These are phyloP conservation scores for Fragilaria crotonensis DNA, from an alignment of 108 stramenopile genomes.

Conservation along the genomic window DNA sequence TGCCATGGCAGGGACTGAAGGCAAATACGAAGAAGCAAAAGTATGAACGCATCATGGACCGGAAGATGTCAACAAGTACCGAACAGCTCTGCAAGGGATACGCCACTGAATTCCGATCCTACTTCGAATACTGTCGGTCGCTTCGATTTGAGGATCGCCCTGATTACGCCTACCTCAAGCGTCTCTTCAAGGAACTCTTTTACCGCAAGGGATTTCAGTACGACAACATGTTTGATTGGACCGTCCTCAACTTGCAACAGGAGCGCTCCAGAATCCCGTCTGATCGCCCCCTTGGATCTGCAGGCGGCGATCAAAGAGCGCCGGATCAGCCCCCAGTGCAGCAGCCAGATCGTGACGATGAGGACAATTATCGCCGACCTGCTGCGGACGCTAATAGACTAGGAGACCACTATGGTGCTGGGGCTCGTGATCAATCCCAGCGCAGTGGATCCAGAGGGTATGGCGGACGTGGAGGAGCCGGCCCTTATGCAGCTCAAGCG, in stretches of 20 bases:
- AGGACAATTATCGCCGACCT: too few species aligned
- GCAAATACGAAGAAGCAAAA: constrained; percentile 99
- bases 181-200: constrained; percentile 94
- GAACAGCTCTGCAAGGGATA: constrained; percentile 99
- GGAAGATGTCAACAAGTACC: constrained; percentile 97
- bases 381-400: too few species aligned
- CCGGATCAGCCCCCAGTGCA: too few species aligned
- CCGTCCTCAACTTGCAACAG: constrained; percentile 91
- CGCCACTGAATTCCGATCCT: constrained; percentile 98
- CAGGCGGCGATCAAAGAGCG: too few species aligned
- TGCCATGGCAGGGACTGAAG: constrained; percentile 99
- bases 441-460: not conserved
- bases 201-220: constrained; percentile 98
- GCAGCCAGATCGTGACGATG: too few species aligned
- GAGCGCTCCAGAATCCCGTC: constrained; percentile 74
- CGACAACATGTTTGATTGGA: constrained; percentile 99
- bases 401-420: too few species aligned
- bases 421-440: too few species aligned
- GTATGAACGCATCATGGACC: constrained; percentile 99
- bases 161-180: constrained; percentile 98
- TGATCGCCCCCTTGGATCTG: constrained; percentile 39
- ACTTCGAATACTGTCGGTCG: constrained; percentile 99
- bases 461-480: not conserved
- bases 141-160: constrained; percentile 99
- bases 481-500: too few species aligned